Evolutionary conservation across 1,139 yeast species (phyloP), one percentile per base, ranked within the genome.

Genomic region (Chernovozyma aurita): DNA sequence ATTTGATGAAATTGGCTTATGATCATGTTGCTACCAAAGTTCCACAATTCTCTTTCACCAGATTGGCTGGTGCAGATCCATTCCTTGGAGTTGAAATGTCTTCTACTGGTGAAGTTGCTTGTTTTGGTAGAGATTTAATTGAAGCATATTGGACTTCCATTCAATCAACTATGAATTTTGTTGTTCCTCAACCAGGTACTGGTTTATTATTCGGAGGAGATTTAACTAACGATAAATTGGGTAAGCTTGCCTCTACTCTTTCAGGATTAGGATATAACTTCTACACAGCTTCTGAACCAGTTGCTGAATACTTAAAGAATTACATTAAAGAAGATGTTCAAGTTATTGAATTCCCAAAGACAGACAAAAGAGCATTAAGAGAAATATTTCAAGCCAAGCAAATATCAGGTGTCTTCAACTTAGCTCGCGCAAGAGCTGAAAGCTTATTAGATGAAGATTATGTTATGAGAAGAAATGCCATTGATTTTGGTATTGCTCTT

Each of bases 61-160:
- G 98, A 69, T 76, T 92, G 53, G 97, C 97, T 12, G 98, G 98
- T 47, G 98, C 98, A 32, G 98, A 92, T 62, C 98, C 98, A 46
- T 88, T 85, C 75, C 75, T 92, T 57, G 98, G 98, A 42, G 98
- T 92, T 48, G 98, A 92, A 70, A 92, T 92, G 98, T 85, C 97
- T 5, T 90, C 97, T 12, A 92, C 98, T 34, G 98, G 98, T 60
- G 98, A 92, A 69, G 84, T 92, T 56, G 98, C 98, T 20, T 85
- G 96, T 60, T 92, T 92, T 58, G 98, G 98, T 53, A 72, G 70
- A 46, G 83, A 87, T 61, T 65, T 83, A 46, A 57, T 76, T 44
- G 98, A 92, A 63, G 96, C 97, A 28, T 92, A 92, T 73, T 92
- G 97, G 97, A 84, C 97, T 27, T 84, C 97, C 12, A 79, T 92